Base-by-base conservation (phyloP, 495 filamentous ascomycete species). In the Chaetomidium leptoderma region DNA sequence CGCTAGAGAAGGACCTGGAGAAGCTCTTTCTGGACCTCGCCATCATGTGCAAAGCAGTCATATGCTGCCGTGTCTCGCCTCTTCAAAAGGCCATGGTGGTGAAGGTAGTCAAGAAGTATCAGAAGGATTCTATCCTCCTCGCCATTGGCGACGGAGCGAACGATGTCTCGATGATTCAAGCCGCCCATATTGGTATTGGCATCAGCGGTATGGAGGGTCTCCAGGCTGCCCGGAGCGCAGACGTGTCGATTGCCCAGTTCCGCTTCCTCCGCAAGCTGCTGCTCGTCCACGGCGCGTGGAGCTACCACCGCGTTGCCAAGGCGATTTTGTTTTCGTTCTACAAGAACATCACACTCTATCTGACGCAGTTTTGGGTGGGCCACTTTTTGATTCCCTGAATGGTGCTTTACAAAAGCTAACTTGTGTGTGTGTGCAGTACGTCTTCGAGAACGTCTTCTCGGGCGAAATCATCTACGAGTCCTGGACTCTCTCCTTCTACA, bases 121-220 rank as follows among this genome's bases (percentile, higher is more conserved):
- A 91, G 59, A 92, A 95, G 70, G 68, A 80, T 47, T 84, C 92
- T 19, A 88, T 98, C 61, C 83, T 96, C 51, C 80, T 99, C 42
- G 95, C 95, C 29, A 93, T 99, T 72, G 95, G 95, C 59, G 95
- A 99, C 65, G 95, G 95, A 58, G 95, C 95, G 37, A 99, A 99
- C 74, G 95, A 97, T 65, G 95, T 97, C 17, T 96, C 91, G 27
- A 99, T 97, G 95, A 99, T 97, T 61, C 95, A 99, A 76, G 95
- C 95, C 17, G 95, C 95, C 10, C 95, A 99, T 71, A 95, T 99
- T 61, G 95, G 95, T 58, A 91, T 99, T 49, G 95, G 95, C 70
- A 99, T 99, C 71, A 95, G 89, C 65, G 95, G 95, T 72, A 81
- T 96, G 32, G 95, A 99, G 81, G 95, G 95, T 80, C 85, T 99